Evolutionary conservation across 116 monocot genomes (phyloP).

Genomic region (Trichopus zeylanicus): DNA sequence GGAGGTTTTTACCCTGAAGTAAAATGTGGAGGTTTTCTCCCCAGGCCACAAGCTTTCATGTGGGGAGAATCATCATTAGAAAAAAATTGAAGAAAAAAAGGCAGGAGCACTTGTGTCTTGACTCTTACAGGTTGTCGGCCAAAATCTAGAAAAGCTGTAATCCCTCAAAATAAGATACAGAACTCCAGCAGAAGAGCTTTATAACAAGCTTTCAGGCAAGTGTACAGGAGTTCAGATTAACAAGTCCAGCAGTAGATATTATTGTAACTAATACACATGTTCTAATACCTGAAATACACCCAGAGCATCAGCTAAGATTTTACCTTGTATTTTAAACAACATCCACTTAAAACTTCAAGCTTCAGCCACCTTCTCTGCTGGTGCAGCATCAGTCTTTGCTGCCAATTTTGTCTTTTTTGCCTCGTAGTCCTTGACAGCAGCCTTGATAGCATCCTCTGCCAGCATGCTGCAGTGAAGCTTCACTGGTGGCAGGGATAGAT

Average conservation of each 20-base stretch:
- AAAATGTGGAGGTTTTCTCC: too few relatives aligned
- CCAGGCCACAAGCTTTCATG: too few relatives aligned
- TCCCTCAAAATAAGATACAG: too few relatives aligned
- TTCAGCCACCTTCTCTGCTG: slow-evolving; percentile 1
- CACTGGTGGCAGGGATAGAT: slow-evolving; percentile 54
- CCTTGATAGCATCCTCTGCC: slow-evolving; percentile 71
- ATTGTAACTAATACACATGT: background rate
- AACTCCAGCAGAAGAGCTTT: background rate
- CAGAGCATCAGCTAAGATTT: background rate
- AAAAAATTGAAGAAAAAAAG: too few relatives aligned
- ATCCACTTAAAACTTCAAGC: background rate
- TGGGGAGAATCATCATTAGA: too few relatives aligned
- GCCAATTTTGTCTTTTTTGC: slow-evolving; percentile 15
- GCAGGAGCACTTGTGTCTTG: too few relatives aligned
- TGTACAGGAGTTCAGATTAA: background rate
- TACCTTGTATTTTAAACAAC: background rate
- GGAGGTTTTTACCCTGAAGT: too few relatives aligned
- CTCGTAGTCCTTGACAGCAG: slow-evolving; percentile 63
- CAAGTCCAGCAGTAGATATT: background rate
- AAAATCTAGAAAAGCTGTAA: too few relatives aligned
- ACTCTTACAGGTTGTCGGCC: too few relatives aligned
- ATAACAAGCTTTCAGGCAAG: background rate
- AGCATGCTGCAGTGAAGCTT: slow-evolving; percentile 83
- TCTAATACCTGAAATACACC: background rate
- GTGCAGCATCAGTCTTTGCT: background rate